Base-by-base conservation (phyloP, 2,329 filamentous ascomycete genomes). In the Cordyceps tenuipes region DNA sequence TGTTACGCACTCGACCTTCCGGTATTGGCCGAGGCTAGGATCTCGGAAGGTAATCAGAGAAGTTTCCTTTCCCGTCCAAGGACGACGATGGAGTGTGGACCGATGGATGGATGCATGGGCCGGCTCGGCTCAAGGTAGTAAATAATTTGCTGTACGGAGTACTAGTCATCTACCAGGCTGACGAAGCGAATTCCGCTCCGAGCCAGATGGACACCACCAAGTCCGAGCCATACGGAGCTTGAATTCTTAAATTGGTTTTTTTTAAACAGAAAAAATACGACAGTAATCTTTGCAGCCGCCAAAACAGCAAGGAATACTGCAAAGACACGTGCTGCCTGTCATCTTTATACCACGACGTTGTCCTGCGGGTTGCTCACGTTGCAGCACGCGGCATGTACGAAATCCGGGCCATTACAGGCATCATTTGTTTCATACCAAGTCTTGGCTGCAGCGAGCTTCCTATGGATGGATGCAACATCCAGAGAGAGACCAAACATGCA, bases 1-100 rank as follows among this genome's bases (percentile, higher is more conserved):
- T 43, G n/a, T 36, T 26, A 4, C 31, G 6, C 43, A 15, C 44
- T 49, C 46, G 17, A 34, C 55, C n/a, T 43, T 41, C 55, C 55
- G 55, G 21, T 39, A 19, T 57, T 49, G 55, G 44, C 46, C 55
- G 55, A 57, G 29, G 29, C 44, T 49, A 57, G 46, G 21, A 57
- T 57, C 55, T 39, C 46, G 55, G 7, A 49, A 21, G 34, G 44
- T 44, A 26, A 26, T 36, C 39, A 43, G 39, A 49, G 17, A 19
- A 31, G 31, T 17, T 21, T 41, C 21, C 41, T 9, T 36, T 15
- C 31, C 34, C 26, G 41, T 56, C 44, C 4, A 48, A 48, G 36
- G 10, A 48, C 31, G 10, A 48, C 31, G 43, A 39, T 57, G 34
- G 54, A 21, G 41, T 1, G 26, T 23, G 31, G 9, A 31, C n/a